Conservation (phyloP, 495 filamentous ascomycete genomes). For the Podospora sp. region DNA sequence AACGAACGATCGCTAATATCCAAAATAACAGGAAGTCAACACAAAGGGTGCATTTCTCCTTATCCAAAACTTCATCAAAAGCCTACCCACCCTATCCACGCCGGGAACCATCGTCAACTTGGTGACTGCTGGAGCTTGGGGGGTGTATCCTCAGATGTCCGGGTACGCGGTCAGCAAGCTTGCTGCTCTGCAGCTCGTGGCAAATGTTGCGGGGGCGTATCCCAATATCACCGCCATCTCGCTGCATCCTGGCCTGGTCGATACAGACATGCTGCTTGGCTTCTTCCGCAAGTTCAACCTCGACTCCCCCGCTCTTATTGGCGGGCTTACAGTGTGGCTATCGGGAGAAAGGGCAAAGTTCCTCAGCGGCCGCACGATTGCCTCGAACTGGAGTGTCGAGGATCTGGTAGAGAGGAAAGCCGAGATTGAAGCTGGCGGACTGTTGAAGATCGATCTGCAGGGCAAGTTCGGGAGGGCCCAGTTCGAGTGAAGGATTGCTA, state of each 20-base stretch:
- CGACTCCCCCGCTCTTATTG: constrained; percentile 16
- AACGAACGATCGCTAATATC: not conserved
- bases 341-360: constrained; percentile 30
- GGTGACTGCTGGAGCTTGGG: constrained; percentile 34
- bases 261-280: constrained; percentile 37
- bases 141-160: constrained; percentile 32
- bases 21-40: constrained; percentile 43
- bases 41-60: constrained; percentile 47
- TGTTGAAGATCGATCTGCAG: constrained; percentile 34
- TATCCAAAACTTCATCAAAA: constrained; percentile 40
- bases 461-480: constrained; percentile 32
- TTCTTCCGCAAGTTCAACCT: constrained; percentile 12
- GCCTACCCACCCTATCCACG: constrained; percentile 22
- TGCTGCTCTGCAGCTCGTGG: constrained; percentile 36
- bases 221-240: constrained; percentile 43
- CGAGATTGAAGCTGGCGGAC: constrained; percentile 41
- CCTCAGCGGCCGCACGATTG: constrained; percentile 46
- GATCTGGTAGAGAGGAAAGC: constrained; percentile 45
- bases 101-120: constrained; percentile 48
- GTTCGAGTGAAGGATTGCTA: constrained; percentile 14
- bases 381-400: constrained; percentile 50
- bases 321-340: constrained; percentile 19
- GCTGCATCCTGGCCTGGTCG: constrained; percentile 45
- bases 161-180: constrained; percentile 46
- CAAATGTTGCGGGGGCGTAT: constrained; percentile 36